A percentile compares a stretch with the other conserved stretches of the same genome.
Evolutionary conservation across 2,329 filamentous ascomycete genomes (phyloP).

Genomic region (Colletotrichum salicis): DNA sequence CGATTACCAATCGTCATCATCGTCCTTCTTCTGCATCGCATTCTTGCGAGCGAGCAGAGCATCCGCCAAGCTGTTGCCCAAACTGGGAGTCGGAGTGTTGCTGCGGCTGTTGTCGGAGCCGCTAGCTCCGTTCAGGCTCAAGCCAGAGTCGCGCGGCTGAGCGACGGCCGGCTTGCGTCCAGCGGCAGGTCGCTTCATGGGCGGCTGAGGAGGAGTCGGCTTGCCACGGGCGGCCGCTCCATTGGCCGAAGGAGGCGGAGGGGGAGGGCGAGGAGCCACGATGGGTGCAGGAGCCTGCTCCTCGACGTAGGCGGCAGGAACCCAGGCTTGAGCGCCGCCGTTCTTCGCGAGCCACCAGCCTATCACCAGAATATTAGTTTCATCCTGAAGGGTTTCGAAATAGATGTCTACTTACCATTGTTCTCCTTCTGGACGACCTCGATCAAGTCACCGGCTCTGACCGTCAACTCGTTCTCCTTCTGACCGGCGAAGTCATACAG

Average conservation of each 20-base stretch:
- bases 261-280: constrained; percentile 71
- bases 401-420: constrained; percentile 75
- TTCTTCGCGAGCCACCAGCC: constrained; percentile 97
- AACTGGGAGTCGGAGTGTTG: constrained; percentile 76
- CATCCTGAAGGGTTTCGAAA: background rate
- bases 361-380: constrained; percentile 54
- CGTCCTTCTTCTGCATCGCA: constrained; percentile 76
- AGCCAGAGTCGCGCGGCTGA: constrained; percentile 75
- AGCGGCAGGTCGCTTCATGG: constrained; percentile 80
- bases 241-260: constrained; percentile 67
- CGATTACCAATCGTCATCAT: constrained; percentile 75
- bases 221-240: constrained; percentile 65
- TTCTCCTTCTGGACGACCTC: constrained; percentile 93
- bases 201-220: constrained; percentile 79
- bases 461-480: constrained; percentile 84
- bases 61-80: constrained; percentile 80
- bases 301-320: constrained; percentile 93
- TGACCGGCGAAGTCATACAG: constrained; percentile 92
- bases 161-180: constrained; percentile 77
- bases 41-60: constrained; percentile 81
- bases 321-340: constrained; percentile 81
- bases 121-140: constrained; percentile 68
- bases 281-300: constrained; percentile 76
- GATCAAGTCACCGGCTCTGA: constrained; percentile 82
- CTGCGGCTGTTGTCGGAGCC: constrained; percentile 72